These are phyloP conservation scores for Beauveria pseudobassiana DNA, from an alignment of 2,329 filamentous ascomycete genomes.

Conservation along the genomic window DNA sequence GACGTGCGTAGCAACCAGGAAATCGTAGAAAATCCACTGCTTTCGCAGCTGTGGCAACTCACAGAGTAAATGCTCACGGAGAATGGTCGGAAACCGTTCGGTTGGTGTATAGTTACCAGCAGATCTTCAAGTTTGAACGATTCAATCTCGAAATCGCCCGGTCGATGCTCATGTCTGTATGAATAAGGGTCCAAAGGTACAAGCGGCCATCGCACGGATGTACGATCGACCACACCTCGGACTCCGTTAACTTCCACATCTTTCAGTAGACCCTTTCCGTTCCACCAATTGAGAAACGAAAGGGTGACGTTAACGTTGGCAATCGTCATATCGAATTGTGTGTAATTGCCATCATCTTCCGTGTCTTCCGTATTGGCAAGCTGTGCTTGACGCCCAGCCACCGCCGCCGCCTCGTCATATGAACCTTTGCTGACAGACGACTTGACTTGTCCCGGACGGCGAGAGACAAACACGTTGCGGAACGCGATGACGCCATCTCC, in stretches of 20 bases:
- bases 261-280: slow-evolving; percentile 82
- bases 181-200: slow-evolving; percentile 72
- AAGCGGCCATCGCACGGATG: slow-evolving; percentile 61
- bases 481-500: slow-evolving; percentile 93
- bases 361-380: slow-evolving; percentile 45
- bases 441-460: slow-evolving; percentile 72
- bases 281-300: slow-evolving; percentile 99
- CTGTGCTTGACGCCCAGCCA: slow-evolving; percentile 55
- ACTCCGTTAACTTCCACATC: slow-evolving; percentile 94
- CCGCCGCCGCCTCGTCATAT: slow-evolving; percentile 77
- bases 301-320: slow-evolving; percentile 93
- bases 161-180: slow-evolving; percentile 78
- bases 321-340: slow-evolving; percentile 92
- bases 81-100: slow-evolving; percentile 85
- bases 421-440: slow-evolving; percentile 91
- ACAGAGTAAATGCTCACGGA: slow-evolving; percentile 94
- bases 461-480: slow-evolving; percentile 91
- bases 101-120: slow-evolving; percentile 85
- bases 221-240: slow-evolving; percentile 85
- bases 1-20: slow-evolving; percentile 90
- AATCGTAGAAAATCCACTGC: slow-evolving; percentile 97
- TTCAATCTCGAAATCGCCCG: slow-evolving; percentile 95
- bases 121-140: slow-evolving; percentile 95
- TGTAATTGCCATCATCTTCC: slow-evolving; percentile 87
- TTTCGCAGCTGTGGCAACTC: slow-evolving; percentile 89